phyloP scores from a whole-genome alignment of 2,329 filamentous ascomycete genomes.

The Aspergillus nomiae region DNA sequence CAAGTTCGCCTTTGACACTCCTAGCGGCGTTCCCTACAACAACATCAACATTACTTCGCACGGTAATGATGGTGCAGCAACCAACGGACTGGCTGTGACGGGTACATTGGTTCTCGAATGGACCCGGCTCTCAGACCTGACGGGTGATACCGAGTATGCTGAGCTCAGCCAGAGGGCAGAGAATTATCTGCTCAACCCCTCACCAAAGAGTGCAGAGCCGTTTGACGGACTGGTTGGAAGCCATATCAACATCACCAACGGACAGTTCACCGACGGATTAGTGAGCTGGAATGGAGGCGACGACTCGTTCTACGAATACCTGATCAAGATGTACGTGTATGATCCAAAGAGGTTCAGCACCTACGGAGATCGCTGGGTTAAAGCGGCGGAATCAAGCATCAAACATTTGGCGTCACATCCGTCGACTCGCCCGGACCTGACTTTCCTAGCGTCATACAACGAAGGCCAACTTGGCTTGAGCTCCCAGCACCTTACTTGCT shows the following conservation, averaged over 20 bases:
- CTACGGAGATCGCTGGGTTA: conserved; percentile 75
- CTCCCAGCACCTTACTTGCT: conserved; percentile 68
- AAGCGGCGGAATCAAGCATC: conserved; percentile 75
- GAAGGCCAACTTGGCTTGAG: conserved; percentile 37
- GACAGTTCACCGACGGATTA: conserved; percentile 64
- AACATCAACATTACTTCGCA: conserved; percentile 61
- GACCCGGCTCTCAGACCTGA: conserved; percentile 76
- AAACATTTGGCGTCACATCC: conserved; percentile 70
- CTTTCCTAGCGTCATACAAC: conserved; percentile 56
- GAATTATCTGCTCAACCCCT: conserved; percentile 68
- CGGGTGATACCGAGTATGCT: conserved; percentile 67
- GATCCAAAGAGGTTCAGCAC: conserved; percentile 63
- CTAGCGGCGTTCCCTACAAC: conserved; percentile 73
- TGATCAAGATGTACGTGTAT: conserved; percentile 90
- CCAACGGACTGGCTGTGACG: conserved; percentile 73
- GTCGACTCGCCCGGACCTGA: conserved; percentile 66
- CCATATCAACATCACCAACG: conserved; percentile 64
- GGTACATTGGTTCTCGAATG: conserved; percentile 83
- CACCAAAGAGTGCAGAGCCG: conserved; percentile 65
- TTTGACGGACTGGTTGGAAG: conserved; percentile 77
- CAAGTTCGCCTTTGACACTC: conserved; percentile 76
- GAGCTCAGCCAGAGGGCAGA: conserved; percentile 68
- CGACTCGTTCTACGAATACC: conserved; percentile 85
- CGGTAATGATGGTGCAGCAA: conserved; percentile 52
- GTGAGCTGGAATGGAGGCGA: conserved; percentile 78